Base-by-base conservation (phyloP, 140 eudicot species). In the Oenanthe javanica region DNA sequence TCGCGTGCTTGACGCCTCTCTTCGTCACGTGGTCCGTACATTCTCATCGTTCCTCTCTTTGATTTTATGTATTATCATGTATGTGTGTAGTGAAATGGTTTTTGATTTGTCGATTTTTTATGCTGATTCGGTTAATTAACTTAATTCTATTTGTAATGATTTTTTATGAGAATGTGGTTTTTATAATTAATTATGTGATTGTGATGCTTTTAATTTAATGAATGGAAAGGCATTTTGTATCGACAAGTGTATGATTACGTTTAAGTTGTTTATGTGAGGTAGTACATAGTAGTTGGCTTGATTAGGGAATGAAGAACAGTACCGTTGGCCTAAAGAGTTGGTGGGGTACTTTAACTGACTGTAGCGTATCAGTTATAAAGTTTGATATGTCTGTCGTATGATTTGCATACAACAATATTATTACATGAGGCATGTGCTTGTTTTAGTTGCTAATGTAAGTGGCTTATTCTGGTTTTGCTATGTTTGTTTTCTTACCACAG, bases 1-100 rank as follows among this genome's bases (percentile, higher is more conserved):
- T 66, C 89, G 90, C 46, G 93, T 92, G 19, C 97, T 94, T 48
- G 82, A 81, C 69, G 98, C 97, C 42, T 90, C 98, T 40, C 97
- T 93, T 50, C 85, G 71, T 23, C 94, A 94, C 73, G 98, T 92
- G 89, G 98, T 94, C n/a, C 49, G 85, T 51, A 4, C 27, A 9
- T 47, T 84, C 12, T 31, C 13, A 19, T 48, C 51, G 4, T 42
- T 42, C 36, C n/a, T 63, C 21, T 54, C 77, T 45, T 16, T 64
- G 36, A 13, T 18, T 70, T 46, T 2, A 42, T 42, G 45, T 42
- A 42, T 42, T 42, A 2, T 42, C 45, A 42, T 42, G 4, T 42
- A 42, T 42, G 45, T 4, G 45, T 42, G 45, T 2, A 42, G 4
- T 42, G 1, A 14, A 31, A 8, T 70, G 46, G 10, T 70, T 70